Evolutionary conservation across 495 filamentous ascomycete species (phyloP).

Genomic region (Eremomyces bilateralis): DNA sequence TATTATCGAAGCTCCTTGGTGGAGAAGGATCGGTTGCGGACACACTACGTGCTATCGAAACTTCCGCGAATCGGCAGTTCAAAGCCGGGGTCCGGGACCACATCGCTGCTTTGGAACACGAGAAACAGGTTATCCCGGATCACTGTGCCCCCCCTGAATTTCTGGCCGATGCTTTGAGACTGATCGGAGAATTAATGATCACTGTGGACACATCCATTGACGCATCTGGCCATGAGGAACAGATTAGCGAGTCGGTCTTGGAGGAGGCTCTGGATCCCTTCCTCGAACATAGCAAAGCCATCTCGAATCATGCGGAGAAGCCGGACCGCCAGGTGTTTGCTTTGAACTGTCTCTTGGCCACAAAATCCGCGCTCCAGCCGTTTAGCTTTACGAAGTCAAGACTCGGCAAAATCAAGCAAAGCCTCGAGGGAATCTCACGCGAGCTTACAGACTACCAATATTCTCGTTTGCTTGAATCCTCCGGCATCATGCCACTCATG

Average conservation of each 20-base stretch:
- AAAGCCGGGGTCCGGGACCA: slow-evolving; percentile 56
- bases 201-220: slow-evolving; percentile 65
- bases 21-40: slow-evolving; percentile 32
- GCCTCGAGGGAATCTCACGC: slow-evolving; percentile 17
- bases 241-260: slow-evolving; percentile 50
- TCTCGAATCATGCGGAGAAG: slow-evolving; percentile 35
- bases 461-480: slow-evolving; percentile 45
- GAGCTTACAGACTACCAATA: slow-evolving; percentile 38
- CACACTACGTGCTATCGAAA: slow-evolving; percentile 42
- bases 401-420: slow-evolving; percentile 23
- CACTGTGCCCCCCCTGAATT: slow-evolving; percentile 70
- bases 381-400: slow-evolving; percentile 33
- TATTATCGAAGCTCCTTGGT: slow-evolving; percentile 51
- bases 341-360: slow-evolving; percentile 56
- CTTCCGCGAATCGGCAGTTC: slow-evolving; percentile 68
- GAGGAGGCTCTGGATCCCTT: slow-evolving; percentile 72
- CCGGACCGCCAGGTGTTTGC: slow-evolving; percentile 50
- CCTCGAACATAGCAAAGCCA: slow-evolving; percentile 45
- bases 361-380: slow-evolving; percentile 25
- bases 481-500: slow-evolving; percentile 51
- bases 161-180: slow-evolving; percentile 56
- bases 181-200: slow-evolving; percentile 52
- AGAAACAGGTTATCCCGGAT: slow-evolving; percentile 24
- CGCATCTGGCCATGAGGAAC: slow-evolving; percentile 23
- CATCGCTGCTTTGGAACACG: slow-evolving; percentile 45